Base-by-base conservation (phyloP, 306 rosid species). In the Vigna hirtella region DNA sequence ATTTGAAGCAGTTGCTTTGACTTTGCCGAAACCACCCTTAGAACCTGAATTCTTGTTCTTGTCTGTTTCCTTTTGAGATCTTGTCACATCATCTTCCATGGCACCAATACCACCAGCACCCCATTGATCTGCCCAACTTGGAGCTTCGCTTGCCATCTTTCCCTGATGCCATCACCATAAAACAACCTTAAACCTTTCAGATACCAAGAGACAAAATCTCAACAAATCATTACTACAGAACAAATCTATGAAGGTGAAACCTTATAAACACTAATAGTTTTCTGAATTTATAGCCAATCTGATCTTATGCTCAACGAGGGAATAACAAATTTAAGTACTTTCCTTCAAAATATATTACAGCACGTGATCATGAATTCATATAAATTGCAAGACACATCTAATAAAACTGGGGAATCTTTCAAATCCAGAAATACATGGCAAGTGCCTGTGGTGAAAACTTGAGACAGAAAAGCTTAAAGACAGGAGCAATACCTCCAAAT, bases 101-200 rank as follows among this genome's bases (percentile, higher is more conserved):
- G 95, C 93, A 24, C 98, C 98, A 24, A 94, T 85, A 17, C 98
- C 98, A 26, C 93, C 97, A 1, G 84, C 90, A 10, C 94, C 96
- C 98, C 98, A 92, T 81, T 89, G 95, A 83, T 92, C 98, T 9
- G 98, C 98, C 97, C 97, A 93, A 82, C 96, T 90, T 3, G 87
- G 91, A 81, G 84, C 91, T 83, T 92, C 95, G 9, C 81, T 75
- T 10, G 83, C 93, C 98, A 95, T 90, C 28, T 72, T 76, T 38
- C 74, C 78, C 80, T 59, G 7, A 1, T 43, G 16, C 52, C 58
- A 42, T 36, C 10, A 20, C 5, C 80, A 82, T 38, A 15, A 40
- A 7, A 47, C 45, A 79, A 49, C 50, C 72, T 36, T 22, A 59
- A 59, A 45, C 48, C 2, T 76, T 26, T 26, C 57, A 34, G 13